Evolutionary conservation across 2,329 filamentous ascomycete genomes (phyloP).

Genomic region (Cordyceps pruinosa): DNA sequence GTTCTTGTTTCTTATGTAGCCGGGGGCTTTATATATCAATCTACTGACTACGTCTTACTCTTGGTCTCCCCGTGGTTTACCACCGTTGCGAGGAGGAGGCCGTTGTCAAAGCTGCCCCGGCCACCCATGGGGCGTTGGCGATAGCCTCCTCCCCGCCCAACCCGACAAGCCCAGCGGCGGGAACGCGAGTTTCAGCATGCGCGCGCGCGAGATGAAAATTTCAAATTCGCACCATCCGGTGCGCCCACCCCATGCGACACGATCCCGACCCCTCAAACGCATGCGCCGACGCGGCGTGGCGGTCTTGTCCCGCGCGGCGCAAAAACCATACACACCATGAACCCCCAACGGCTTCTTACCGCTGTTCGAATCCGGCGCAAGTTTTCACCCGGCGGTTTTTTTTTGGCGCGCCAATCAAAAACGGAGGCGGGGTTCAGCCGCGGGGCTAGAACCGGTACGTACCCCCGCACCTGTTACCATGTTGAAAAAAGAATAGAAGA

Average conservation of each 20-base stretch:
- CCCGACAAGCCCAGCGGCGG: too few relatives aligned
- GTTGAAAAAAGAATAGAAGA: neutral
- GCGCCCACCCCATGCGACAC: neutral
- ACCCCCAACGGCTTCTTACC: neutral
- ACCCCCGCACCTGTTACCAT: neutral
- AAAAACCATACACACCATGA: neutral
- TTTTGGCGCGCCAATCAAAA: neutral
- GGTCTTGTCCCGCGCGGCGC: neutral
- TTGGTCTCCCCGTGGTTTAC: neutral
- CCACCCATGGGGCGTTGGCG: neutral
- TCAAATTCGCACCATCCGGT: neutral
- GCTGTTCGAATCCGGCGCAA: neutral
- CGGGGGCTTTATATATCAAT: neutral
- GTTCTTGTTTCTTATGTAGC: neutral
- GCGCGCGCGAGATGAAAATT: neutral
- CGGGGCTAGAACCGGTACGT: neutral
- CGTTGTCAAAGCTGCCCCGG: too few relatives aligned
- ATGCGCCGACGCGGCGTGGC: slow-evolving; percentile 5
- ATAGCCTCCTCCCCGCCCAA: neutral
- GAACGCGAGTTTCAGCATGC: neutral
- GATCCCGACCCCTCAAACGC: neutral
- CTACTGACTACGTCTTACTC: neutral
- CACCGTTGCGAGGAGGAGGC: too few relatives aligned
- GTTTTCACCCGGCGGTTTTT: slow-evolving; percentile 2
- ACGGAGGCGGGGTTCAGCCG: neutral